A percentile compares a stretch with the other conserved stretches of the same genome.
Evolutionary conservation across 257 asterid species (phyloP).

Genomic region (Striga asiatica): DNA sequence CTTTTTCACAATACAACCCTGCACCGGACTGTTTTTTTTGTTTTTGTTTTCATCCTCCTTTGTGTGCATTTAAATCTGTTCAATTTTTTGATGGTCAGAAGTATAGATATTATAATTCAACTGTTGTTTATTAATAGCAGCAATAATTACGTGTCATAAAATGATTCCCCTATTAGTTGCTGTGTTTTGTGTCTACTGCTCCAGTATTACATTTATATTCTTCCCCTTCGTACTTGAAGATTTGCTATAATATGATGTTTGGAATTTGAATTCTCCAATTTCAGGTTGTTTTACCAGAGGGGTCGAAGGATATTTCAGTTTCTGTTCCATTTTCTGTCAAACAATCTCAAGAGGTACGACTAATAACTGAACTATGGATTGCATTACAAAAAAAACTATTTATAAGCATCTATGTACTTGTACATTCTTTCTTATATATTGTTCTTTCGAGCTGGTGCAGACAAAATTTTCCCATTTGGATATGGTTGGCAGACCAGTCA

Average conservation of each 20-base stretch:
- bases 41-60: neutral
- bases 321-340: constrained; percentile 62
- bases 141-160: neutral
- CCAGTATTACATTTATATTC: neutral
- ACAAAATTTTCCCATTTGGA: constrained; percentile 79
- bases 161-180: neutral
- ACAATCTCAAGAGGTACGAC: constrained; percentile 65
- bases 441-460: constrained; percentile 39
- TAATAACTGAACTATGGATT: neutral
- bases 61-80: neutral
- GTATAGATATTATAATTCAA: neutral
- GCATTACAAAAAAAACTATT: neutral
- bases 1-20: neutral
- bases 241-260: constrained; percentile 3
- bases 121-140: neutral
- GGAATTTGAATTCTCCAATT: constrained; percentile 11
- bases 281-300: constrained; percentile 94
- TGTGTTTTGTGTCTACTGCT: neutral
- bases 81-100: neutral
- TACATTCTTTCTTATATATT: constrained; percentile 19
- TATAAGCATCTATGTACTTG: constrained; percentile 4
- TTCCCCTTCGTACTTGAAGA: neutral
- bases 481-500: constrained; percentile 84
- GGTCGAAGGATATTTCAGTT: constrained; percentile 56
- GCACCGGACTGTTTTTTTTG: neutral